Percentiles rank a stretch among this genome's conserved stretches.
phyloP scores from a whole-genome alignment of 192 early-diverging fungal species.

The Kickxella alabastrina region DNA sequence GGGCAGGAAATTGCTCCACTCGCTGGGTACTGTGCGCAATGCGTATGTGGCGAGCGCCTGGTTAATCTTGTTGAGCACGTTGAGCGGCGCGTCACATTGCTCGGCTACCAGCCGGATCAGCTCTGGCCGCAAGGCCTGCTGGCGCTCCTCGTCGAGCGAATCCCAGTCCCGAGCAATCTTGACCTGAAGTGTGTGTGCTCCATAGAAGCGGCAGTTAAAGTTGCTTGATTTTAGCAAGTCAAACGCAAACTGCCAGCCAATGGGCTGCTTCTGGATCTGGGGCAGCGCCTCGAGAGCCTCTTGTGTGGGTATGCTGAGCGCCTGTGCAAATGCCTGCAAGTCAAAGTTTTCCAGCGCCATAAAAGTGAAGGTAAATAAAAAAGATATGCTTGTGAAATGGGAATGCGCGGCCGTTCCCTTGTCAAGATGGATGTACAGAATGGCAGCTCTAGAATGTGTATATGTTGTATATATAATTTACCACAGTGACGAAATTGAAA shows the following conservation, averaged over 20 bases:
- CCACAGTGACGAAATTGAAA: no score
- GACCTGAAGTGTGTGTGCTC: constrained; percentile 44
- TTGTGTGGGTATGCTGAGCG: constrained; percentile 41
- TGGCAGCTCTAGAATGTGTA: no score
- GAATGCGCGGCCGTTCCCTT: no score
- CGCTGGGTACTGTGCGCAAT: constrained; percentile 21
- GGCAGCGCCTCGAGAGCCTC: constrained; percentile 40
- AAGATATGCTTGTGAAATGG: no score
- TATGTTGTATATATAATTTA: no score
- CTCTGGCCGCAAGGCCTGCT: constrained; percentile 26
- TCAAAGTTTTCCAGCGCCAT: constrained; percentile 39
- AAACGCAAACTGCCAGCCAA: constrained; percentile 47
- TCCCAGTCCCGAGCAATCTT: constrained; percentile 43
- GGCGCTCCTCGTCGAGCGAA: constrained; percentile 40
- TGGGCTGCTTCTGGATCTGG: constrained; percentile 34
- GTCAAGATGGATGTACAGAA: no score
- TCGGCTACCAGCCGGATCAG: constrained; percentile 33
- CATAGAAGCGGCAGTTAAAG: constrained; percentile 46
- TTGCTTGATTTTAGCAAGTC: constrained; percentile 28
- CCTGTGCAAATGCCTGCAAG: constrained; percentile 41
- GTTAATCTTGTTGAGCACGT: constrained; percentile 35
- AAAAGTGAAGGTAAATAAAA: no score
- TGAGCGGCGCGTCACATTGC: constrained; percentile 26
- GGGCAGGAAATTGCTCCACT: constrained; percentile 26
- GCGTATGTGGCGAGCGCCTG: constrained; percentile 40